Evolutionary conservation across 78 protist species (phyloP).

Genomic region (Neovahlkampfia damariscottae): DNA sequence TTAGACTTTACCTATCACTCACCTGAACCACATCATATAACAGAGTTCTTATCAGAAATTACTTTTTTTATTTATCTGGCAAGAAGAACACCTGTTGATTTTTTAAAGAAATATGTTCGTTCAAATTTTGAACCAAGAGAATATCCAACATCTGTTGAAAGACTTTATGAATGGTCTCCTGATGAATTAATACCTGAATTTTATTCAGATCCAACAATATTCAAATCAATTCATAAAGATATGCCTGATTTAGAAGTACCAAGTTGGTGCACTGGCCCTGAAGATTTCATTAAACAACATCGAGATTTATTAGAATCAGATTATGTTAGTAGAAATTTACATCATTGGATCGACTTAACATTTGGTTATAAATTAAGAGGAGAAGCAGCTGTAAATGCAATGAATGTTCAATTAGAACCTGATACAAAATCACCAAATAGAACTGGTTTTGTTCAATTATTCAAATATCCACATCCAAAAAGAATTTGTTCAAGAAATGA

Average conservation of each 20-base stretch:
- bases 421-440: background rate
- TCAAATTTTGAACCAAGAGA: constrained; percentile 57
- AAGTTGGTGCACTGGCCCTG: constrained; percentile 17
- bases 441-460: constrained; percentile 33
- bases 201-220: constrained; percentile 46
- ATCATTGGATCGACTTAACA: constrained; percentile 88
- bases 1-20: constrained; percentile 51
- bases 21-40: constrained; percentile 45
- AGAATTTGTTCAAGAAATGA: no score
- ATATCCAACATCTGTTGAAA: constrained; percentile 55
- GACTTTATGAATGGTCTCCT: constrained; percentile 65
- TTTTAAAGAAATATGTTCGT: constrained; percentile 55
- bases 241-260: constrained; percentile 57
- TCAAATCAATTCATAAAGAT: constrained; percentile 47
- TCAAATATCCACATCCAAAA: constrained; percentile 19
- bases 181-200: constrained; percentile 82
- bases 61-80: constrained; percentile 61
- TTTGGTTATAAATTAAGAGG: constrained; percentile 89
- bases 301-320: constrained; percentile 80
- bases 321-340: constrained; percentile 62
- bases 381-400: constrained; percentile 45
- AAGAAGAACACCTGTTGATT: constrained; percentile 48
- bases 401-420: constrained; percentile 38
- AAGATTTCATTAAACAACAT: constrained; percentile 50
- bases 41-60: constrained; percentile 54